phyloP scores from a whole-genome alignment of 2,329 filamentous ascomycete genomes.

The Ceratocystis lukuohia region DNA sequence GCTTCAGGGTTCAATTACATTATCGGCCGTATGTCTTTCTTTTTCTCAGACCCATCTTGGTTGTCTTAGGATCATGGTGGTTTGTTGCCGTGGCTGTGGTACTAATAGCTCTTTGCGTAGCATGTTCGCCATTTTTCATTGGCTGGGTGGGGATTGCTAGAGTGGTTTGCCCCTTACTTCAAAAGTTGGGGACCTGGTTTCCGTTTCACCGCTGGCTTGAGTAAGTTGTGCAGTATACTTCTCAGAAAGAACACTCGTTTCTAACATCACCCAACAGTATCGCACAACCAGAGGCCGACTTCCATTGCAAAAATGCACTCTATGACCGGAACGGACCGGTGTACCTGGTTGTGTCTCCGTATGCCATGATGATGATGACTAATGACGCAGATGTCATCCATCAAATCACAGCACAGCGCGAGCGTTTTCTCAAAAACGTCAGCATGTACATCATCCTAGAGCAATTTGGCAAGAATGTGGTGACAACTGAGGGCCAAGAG shows the following conservation, averaged over 20 bases:
- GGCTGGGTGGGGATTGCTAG: slow-evolving; percentile 40
- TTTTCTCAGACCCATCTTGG: background rate
- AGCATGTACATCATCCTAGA: slow-evolving; percentile 28
- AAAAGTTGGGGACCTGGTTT: slow-evolving; percentile 9
- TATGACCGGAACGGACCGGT: slow-evolving; percentile 49
- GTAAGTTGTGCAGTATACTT: slow-evolving; percentile 1
- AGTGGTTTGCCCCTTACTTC: background rate
- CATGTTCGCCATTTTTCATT: slow-evolving; percentile 36
- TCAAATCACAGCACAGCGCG: slow-evolving; percentile 51
- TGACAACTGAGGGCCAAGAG: slow-evolving; percentile 52
- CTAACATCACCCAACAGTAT: background rate
- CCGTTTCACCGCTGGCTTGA: slow-evolving; percentile 15
- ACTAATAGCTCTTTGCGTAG: slow-evolving; percentile 25
- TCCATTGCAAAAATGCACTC: slow-evolving; percentile 32
- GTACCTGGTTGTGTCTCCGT: slow-evolving; percentile 51
- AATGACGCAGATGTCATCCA: slow-evolving; percentile 51
- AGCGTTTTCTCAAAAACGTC: slow-evolving; percentile 47
- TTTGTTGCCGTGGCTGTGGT: background rate
- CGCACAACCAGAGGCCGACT: slow-evolving; percentile 14
- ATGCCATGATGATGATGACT: slow-evolving; percentile 39
- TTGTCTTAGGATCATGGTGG: slow-evolving; percentile 16
- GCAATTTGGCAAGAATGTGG: slow-evolving; percentile 55
- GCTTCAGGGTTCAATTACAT: slow-evolving; percentile 40
- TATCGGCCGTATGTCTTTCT: slow-evolving; percentile 36
- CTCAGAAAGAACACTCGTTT: background rate